phyloP scores from a whole-genome alignment of 148 eudicot genomes.

The Vaccinium corymbosum region DNA sequence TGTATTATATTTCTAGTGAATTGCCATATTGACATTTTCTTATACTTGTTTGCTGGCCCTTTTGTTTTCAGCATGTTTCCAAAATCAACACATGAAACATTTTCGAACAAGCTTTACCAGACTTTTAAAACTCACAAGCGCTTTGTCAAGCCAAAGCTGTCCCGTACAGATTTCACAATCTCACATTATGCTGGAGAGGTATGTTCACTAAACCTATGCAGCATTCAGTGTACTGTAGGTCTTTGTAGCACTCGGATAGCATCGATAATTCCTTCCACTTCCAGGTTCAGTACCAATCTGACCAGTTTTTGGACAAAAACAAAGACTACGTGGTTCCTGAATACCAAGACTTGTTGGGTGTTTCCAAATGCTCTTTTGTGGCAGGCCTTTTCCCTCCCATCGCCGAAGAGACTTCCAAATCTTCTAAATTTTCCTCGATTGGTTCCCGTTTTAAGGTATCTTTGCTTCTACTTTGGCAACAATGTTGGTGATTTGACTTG shows the following conservation, averaged over 20 bases:
- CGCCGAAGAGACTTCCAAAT: conserved; percentile 66
- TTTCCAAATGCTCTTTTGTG: conserved; percentile 89
- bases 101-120: conserved; percentile 91
- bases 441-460: conserved; percentile 94
- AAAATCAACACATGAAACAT: conserved; percentile 94
- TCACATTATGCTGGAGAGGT: conserved; percentile 99
- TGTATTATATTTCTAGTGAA: not conserved
- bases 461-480: not conserved
- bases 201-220: conserved; percentile 20
- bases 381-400: conserved; percentile 85
- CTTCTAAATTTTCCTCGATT: conserved; percentile 91
- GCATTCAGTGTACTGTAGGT: not conserved
- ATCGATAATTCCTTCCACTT: conserved; percentile 12
- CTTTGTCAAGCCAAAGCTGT: conserved; percentile 87
- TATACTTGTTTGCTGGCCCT: conserved; percentile 11
- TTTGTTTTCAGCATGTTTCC: conserved; percentile 86
- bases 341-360: conserved; percentile 81
- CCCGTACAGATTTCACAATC: conserved; percentile 86
- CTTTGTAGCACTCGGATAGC: conserved; percentile 10
- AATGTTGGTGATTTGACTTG: conserved; percentile 9
- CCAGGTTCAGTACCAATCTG: conserved; percentile 92
- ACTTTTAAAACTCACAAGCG: conserved; percentile 86
- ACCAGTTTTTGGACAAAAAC: conserved; percentile 96
- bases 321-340: conserved; percentile 95
- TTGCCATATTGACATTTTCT: not conserved